Conservation (phyloP, 495 filamentous ascomycete genomes). For the Lophiotrema nucula region DNA sequence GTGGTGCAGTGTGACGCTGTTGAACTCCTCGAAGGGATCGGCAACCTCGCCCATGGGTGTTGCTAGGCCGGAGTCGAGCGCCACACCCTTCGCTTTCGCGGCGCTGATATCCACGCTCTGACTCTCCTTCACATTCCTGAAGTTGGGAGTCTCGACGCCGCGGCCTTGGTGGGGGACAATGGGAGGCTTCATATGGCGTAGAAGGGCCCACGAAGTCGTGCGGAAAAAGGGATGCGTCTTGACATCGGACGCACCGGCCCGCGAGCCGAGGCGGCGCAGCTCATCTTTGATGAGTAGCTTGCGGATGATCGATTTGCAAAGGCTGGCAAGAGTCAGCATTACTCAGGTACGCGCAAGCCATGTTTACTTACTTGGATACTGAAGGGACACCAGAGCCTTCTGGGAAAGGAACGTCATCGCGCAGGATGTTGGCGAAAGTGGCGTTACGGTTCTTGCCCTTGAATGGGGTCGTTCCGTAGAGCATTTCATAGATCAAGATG, state of each 20-base stretch:
- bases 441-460: constrained; percentile 99
- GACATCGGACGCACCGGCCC: constrained; percentile 94
- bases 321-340: constrained; percentile 49
- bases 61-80: constrained; percentile 76
- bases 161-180: constrained; percentile 93
- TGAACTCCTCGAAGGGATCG: constrained; percentile 99
- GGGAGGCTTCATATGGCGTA: constrained; percentile 97
- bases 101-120: constrained; percentile 89
- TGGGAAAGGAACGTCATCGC: constrained; percentile 92
- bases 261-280: constrained; percentile 87
- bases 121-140: constrained; percentile 96
- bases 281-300: constrained; percentile 98
- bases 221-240: constrained; percentile 97
- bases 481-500: constrained; percentile 96
- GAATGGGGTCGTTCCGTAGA: constrained; percentile 98
- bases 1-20: constrained; percentile 96
- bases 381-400: constrained; percentile 80
- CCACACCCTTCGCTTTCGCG: constrained; percentile 63
- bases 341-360: constrained; percentile 1
- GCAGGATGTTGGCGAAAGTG: constrained; percentile 94
- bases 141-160: constrained; percentile 91
- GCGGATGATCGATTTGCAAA: constrained; percentile 94
- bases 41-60: constrained; percentile 79
- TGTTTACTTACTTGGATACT: constrained; percentile 76
- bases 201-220: constrained; percentile 90